These are phyloP conservation scores for Pyricularia sp. DNA, from an alignment of 2,329 filamentous ascomycete species.

Conservation along the genomic window DNA sequence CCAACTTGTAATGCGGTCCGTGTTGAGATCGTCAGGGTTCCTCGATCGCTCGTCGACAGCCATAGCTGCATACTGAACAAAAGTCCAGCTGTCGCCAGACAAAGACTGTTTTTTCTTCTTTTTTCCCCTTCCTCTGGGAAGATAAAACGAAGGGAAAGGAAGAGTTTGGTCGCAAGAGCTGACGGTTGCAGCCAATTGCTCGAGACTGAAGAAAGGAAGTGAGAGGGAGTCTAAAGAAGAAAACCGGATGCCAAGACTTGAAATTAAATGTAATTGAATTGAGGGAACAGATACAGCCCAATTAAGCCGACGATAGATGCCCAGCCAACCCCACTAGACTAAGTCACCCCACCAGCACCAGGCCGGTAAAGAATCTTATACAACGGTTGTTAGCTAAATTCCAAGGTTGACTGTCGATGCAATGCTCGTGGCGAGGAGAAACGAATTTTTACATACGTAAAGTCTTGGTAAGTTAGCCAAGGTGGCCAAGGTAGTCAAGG, in stretches of 20 bases:
- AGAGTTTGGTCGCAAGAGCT: not conserved
- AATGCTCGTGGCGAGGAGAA: too few relatives aligned
- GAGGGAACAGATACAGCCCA: not conserved
- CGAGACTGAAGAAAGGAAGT: not conserved
- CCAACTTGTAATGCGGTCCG: conserved; percentile 51
- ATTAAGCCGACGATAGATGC: not conserved
- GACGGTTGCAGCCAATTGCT: not conserved
- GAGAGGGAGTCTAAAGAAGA: not conserved
- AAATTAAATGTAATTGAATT: not conserved
- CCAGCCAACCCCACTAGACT: not conserved
- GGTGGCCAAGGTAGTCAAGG: too few relatives aligned
- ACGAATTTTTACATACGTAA: too few relatives aligned
- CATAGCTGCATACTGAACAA: not conserved
- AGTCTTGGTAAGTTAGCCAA: too few relatives aligned
- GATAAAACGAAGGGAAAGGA: not conserved
- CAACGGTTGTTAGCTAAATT: not conserved
- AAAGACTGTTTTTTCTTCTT: not conserved
- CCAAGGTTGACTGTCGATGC: too few relatives aligned
- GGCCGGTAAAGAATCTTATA: not conserved
- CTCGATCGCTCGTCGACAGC: not conserved
- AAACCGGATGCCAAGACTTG: not conserved
- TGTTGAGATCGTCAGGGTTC: conserved; percentile 28
- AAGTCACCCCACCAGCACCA: not conserved
- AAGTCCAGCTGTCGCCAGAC: not conserved
- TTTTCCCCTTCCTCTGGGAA: not conserved